Base-by-base conservation (phyloP, 2,329 filamentous ascomycete genomes). In the Penicillium sp. region DNA sequence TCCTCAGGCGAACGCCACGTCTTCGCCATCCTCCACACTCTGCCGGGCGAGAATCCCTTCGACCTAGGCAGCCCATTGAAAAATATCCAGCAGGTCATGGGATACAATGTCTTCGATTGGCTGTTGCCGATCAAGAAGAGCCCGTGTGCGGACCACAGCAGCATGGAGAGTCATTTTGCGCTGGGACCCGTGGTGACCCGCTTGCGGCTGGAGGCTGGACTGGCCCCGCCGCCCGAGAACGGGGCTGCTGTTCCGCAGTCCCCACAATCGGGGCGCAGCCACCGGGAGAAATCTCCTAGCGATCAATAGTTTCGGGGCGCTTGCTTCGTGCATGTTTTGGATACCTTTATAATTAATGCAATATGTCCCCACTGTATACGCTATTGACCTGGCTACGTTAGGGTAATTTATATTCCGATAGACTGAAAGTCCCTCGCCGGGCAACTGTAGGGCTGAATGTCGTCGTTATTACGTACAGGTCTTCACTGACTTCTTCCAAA, bases 31-130 rank as follows among this genome's bases (percentile, higher is more conserved):
- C 78, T 97, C 2, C 82, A 84, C 59, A 90, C 89, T 0, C 79
- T 85, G 3, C 82, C 84, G 0, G 87, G 90, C 10, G 87, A 94
- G 65, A 96, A 96, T 64, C 91, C 91, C 0, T 99, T 91, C 87
- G 85, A 96, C 65, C 77, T 94, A 0, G 90, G 89, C 2, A 77
- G 72, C 31, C 75, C 76, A 9, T 80, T 83, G 60, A 75, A 79
- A 29, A 97, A 97, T 68, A 87, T 92, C 76, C 84, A 85, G 62
- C 83, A 87, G 15, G 84, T 97, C 25, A 91, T 99, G 87, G 93
- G 93, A 0, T 76, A 82, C 46, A 83, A 76, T 21, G 62, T 86
- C 2, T 59, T 87, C 15, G 89, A 96, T 58, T 97, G 92, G 92
- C 69, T 96, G 13, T 75, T 96, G 1, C 93, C 93, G 0, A 72